phyloP scores from a whole-genome alignment of 345 rosid species.

The Pistacia integerrima region DNA sequence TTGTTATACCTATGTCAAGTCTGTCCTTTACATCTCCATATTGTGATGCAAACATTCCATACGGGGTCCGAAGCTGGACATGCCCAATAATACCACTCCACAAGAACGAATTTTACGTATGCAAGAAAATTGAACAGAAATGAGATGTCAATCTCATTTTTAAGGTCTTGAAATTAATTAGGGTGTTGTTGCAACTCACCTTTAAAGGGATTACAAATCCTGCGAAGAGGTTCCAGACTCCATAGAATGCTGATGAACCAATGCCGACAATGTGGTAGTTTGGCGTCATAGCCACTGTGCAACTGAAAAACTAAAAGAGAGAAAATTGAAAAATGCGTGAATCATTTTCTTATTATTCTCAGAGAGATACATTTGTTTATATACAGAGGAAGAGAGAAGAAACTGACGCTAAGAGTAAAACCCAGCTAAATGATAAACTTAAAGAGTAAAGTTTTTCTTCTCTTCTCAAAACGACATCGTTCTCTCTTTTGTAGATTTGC shows the following conservation, averaged over 20 bases:
- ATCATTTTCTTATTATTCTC: too few species aligned
- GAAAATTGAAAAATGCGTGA: too few species aligned
- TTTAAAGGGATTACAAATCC: slow-evolving; percentile 69
- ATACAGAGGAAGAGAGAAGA: too few species aligned
- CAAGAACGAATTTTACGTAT: slow-evolving; percentile 46
- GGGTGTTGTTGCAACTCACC: slow-evolving; percentile 28
- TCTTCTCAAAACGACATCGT: too few species aligned
- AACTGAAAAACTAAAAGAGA: too few species aligned
- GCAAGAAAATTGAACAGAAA: background rate
- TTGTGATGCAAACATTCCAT: slow-evolving; percentile 49
- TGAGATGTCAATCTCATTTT: background rate
- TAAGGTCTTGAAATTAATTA: too few species aligned
- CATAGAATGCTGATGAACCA: slow-evolving; percentile 50
- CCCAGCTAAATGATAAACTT: too few species aligned
- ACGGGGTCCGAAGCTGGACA: slow-evolving; percentile 51
- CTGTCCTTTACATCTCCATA: slow-evolving; percentile 34
- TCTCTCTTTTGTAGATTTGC: too few species aligned
- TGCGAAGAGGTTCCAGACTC: slow-evolving; percentile 60
- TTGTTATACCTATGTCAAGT: slow-evolving; percentile 11
- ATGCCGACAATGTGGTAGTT: slow-evolving; percentile 60
- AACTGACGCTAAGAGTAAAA: too few species aligned
- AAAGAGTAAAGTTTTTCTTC: too few species aligned
- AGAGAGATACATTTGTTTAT: too few species aligned
- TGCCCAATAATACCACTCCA: slow-evolving; percentile 64
- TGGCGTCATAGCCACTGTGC: slow-evolving; percentile 66